Percentiles rank a stretch among this genome's conserved stretches.
phyloP scores from a whole-genome alignment of 1,284 basidiomycete genomes.

The Cryptococcus sp. region DNA sequence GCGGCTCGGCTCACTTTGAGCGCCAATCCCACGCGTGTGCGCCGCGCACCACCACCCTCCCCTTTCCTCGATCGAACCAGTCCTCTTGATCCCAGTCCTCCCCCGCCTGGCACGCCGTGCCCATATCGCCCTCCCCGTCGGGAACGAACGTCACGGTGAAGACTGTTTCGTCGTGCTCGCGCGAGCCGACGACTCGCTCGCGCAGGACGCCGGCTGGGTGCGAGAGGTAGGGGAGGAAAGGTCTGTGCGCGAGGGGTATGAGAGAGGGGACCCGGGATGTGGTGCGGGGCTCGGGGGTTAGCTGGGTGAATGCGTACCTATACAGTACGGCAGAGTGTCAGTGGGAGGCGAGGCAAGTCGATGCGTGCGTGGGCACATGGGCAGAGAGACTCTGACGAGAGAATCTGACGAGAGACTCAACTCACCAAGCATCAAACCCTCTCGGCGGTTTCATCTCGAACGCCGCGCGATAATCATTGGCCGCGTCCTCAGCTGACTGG shows the following conservation, averaged over 20 bases:
- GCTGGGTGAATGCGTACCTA: slow-evolving; percentile 40
- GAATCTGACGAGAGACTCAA: too few relatives aligned
- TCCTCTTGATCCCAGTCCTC: slow-evolving; percentile 21
- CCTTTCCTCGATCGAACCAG: slow-evolving; percentile 17
- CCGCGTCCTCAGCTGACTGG: slow-evolving; percentile 28
- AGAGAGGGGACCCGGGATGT: slow-evolving; percentile 24
- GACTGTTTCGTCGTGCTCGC: slow-evolving; percentile 10
- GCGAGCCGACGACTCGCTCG: slow-evolving; percentile 19
- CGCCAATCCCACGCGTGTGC: too few relatives aligned
- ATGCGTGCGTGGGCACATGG: too few relatives aligned
- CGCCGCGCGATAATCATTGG: slow-evolving; percentile 31
- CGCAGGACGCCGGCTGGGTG: slow-evolving; percentile 28
- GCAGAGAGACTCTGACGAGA: too few relatives aligned
- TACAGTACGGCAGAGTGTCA: neutral
- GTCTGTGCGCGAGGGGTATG: slow-evolving; percentile 33
- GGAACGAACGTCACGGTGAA: slow-evolving; percentile 38
- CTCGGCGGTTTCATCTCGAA: slow-evolving; percentile 39
- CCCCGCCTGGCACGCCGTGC: slow-evolving; percentile 28
- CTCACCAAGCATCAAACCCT: slow-evolving; percentile 43
- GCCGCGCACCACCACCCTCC: too few relatives aligned
- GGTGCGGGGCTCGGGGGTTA: slow-evolving; percentile 6
- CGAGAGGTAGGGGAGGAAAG: slow-evolving; percentile 37
- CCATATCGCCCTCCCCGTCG: slow-evolving; percentile 36
- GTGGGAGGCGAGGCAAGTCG: neutral
- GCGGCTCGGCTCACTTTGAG: too few relatives aligned